Base-by-base conservation (phyloP, 73 alveolate species). In the Paramecium biaurelia region DNA sequence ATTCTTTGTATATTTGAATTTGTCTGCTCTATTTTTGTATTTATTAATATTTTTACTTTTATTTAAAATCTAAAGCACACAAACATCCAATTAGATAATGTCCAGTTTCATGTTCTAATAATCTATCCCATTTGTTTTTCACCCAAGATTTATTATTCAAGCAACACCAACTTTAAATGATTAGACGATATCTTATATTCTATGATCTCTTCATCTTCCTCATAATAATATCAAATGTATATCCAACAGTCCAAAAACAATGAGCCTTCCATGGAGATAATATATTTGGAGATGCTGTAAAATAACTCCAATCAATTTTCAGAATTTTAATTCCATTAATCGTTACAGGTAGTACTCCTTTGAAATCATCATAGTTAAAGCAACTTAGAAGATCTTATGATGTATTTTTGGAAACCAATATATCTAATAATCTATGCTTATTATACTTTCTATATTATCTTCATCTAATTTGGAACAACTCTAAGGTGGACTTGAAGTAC, bases 101-200 rank as follows among this genome's bases (percentile, higher is more conserved):
- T 4, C 94, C 94, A 10, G 94, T 89, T 41, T 89, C 94, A 70
- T 89, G 94, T 47, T 89, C 92, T 26, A 89, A 67, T 45, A 89
- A 70, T 37, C 87, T 45, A 14, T 89, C 76, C 57, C 85, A 47
- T 70, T 89, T 89, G 18, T 89, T 34, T 42, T 82, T 76, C 8
- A 57, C 85, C 94, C 94, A 89, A 8, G 94, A 89, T 26, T 45
- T 38, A 42, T 47, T 79, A 41, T 26, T 43, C 1, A 79, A 34
- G 7, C 45, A 43, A 45, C 90, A 79, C 90, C 90, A 79, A 20
- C 42, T 26, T 23, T 79, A 7, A 6, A 79, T 79, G 7, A 24
- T 12, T 38, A 79, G 14, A 21, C 90, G 70, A 45, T 79, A 79
- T 41, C 74, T 32, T 12, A 79, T 79, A 34, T 79, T 79, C 26